Base-by-base conservation (phyloP, 139 green algal species). In the Volvox reticuliferus region DNA sequence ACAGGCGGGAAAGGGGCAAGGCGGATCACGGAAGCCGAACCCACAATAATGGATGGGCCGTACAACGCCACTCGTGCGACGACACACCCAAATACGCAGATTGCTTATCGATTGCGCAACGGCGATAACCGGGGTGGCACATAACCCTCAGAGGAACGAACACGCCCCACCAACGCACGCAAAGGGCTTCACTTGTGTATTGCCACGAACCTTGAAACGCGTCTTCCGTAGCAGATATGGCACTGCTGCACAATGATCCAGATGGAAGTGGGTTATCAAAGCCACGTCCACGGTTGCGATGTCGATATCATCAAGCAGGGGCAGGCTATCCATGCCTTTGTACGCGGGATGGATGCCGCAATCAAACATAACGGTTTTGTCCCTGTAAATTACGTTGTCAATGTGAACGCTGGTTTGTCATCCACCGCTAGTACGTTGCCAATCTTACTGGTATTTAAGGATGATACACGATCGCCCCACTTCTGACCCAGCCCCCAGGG, bases 221-320 rank as follows among this genome's bases (percentile, higher is more conserved):
- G 98, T 99, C 84, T 97, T 95, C 18, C 93, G 91, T 1, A 99
- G 91, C 20, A 99, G 94, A 86, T 98, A 99, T 0, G 98, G 98
- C 69, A 99, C 94, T 22, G 98, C 97, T 18, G 98, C 98, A 91
- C 97, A 99, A 93, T 99, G 98, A 93, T 99, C 98, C 55, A 99
- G 94, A 89, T 99, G 98, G 84, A 99, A 99, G 93, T 99, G 98
- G 0, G 98, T 99, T 50, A 99, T 96, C 18, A 99, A 97, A 28
- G 97, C 96, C 24, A 98, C 95, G 89, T 99, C 97, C 24, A 99
- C 93, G 12, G 88, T 93, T 28, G 93, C 87, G 18, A 99, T 82
- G 79, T 91, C 91, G 19, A 89, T 79, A 50, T 97, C 94, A 85
- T 99, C 97, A 21, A 99, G 96, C 79, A 97, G 98, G 6, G 98